Percentiles rank a stretch among this genome's conserved stretches.
These are phyloP conservation scores for Nannochloris sp. DNA, from an alignment of 139 green algal genomes.

Conservation along the genomic window DNA sequence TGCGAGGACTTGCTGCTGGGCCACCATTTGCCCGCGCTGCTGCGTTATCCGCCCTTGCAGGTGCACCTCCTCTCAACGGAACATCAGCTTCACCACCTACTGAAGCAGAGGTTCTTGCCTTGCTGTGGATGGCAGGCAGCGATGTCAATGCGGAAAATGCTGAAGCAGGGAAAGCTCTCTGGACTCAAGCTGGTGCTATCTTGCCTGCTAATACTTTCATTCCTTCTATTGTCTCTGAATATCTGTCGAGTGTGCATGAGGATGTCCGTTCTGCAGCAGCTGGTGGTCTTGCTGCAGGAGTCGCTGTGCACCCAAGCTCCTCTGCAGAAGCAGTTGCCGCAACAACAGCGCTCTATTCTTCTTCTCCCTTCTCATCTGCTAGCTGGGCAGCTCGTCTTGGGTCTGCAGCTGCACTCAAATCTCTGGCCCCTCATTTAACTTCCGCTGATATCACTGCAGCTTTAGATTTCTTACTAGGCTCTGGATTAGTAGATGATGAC, in stretches of 20 bases:
- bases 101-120: slow-evolving; percentile 13
- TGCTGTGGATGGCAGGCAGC: slow-evolving; percentile 52
- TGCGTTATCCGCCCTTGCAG: slow-evolving; percentile 50
- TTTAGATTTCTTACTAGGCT: slow-evolving; percentile 78
- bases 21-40: slow-evolving; percentile 29
- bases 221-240: background rate
- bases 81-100: slow-evolving; percentile 3
- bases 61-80: slow-evolving; percentile 33
- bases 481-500: slow-evolving; percentile 67
- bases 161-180: background rate
- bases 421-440: slow-evolving; percentile 39
- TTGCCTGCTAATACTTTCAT: background rate
- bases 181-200: background rate
- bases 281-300: background rate
- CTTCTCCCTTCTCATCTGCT: too few relatives aligned
- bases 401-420: slow-evolving; percentile 52
- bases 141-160: slow-evolving; percentile 56
- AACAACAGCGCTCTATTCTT: too few relatives aligned
- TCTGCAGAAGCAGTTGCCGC: too few relatives aligned
- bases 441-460: slow-evolving; percentile 40
- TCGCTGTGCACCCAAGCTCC: background rate
- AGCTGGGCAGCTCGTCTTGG: slow-evolving; percentile 21
- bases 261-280: background rate
- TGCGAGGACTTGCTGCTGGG: slow-evolving; percentile 37
- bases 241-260: background rate